phyloP scores from a whole-genome alignment of 2,329 filamentous ascomycete genomes.

The Periconia digitata region DNA sequence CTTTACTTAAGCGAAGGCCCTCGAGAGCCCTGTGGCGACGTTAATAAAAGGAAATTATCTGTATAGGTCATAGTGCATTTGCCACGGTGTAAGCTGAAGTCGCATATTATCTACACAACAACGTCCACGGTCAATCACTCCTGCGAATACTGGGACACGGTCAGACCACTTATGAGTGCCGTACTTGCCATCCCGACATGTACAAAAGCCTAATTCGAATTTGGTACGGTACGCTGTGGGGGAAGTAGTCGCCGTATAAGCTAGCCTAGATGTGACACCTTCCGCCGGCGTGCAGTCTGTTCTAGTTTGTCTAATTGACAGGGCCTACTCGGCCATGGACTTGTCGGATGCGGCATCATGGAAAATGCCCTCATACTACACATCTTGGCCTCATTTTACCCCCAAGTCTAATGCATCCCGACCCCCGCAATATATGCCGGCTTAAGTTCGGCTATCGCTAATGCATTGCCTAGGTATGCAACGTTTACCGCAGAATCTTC shows the following conservation, averaged over 20 bases:
- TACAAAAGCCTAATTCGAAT: background rate
- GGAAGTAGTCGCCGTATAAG: background rate
- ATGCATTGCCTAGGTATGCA: background rate
- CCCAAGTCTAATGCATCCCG: too few relatives aligned
- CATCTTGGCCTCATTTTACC: background rate
- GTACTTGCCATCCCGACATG: background rate
- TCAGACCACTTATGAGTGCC: background rate
- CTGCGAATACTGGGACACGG: background rate
- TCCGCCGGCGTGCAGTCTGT: background rate
- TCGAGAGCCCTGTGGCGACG: background rate
- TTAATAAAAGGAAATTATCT: background rate
- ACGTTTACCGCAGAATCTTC: background rate
- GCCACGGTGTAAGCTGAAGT: background rate
- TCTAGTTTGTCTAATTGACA: background rate
- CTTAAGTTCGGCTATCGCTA: background rate
- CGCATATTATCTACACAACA: background rate
- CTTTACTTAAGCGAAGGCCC: slow-evolving; percentile 1
- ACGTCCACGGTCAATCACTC: background rate
- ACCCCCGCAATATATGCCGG: background rate
- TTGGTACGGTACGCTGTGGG: background rate
- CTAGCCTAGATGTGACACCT: background rate
- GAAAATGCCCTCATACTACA: background rate
- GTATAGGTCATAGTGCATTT: background rate
- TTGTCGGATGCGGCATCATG: background rate
- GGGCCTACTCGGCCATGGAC: background rate